phyloP scores from a whole-genome alignment of 495 filamentous ascomycete genomes.

The Rhypophila decipiens region DNA sequence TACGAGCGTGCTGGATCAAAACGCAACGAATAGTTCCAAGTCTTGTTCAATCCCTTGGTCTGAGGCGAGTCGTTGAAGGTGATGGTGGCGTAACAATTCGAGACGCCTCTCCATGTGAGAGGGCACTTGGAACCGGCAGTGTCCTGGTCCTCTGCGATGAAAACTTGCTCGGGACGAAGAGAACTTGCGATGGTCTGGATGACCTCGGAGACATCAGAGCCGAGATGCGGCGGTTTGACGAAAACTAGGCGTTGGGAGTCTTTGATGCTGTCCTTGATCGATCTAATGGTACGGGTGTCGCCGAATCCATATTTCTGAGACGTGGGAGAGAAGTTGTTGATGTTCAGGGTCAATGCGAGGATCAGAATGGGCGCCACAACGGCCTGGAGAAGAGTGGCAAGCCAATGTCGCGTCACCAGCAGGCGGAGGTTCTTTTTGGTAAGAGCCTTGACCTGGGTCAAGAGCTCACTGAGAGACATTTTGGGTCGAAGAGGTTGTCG shows the following conservation, averaged over 20 bases:
- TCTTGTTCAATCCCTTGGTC: constrained; percentile 5
- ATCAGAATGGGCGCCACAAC: constrained; percentile 63
- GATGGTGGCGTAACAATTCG: constrained; percentile 14
- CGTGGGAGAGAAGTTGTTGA: constrained; percentile 28
- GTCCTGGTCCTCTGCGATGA: neutral
- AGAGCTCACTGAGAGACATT: too few species aligned
- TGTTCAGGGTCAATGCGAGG: constrained; percentile 28
- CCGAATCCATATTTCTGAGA: constrained; percentile 5
- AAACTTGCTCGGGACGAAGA: constrained; percentile 2
- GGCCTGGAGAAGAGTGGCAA: constrained; percentile 36
- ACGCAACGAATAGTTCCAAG: constrained; percentile 16
- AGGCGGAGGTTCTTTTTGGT: constrained; percentile 16
- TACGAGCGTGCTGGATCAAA: constrained; percentile 7
- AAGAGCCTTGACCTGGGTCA: constrained; percentile 10
- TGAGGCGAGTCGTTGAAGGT: constrained; percentile 14
- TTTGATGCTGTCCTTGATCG: constrained; percentile 9
- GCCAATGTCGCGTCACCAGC: constrained; percentile 16
- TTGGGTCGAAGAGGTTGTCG: too few species aligned
- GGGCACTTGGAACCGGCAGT: constrained; percentile 3
- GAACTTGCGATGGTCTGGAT: constrained; percentile 6
- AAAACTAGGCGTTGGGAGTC: constrained; percentile 10
- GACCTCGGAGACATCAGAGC: constrained; percentile 12
- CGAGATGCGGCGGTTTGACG: constrained; percentile 6
- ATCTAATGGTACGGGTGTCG: constrained; percentile 2
- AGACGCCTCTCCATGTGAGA: constrained; percentile 9